Evolutionary conservation across 2,329 filamentous ascomycete species (phyloP).

Genomic region (Pestalotiopsis sp.): DNA sequence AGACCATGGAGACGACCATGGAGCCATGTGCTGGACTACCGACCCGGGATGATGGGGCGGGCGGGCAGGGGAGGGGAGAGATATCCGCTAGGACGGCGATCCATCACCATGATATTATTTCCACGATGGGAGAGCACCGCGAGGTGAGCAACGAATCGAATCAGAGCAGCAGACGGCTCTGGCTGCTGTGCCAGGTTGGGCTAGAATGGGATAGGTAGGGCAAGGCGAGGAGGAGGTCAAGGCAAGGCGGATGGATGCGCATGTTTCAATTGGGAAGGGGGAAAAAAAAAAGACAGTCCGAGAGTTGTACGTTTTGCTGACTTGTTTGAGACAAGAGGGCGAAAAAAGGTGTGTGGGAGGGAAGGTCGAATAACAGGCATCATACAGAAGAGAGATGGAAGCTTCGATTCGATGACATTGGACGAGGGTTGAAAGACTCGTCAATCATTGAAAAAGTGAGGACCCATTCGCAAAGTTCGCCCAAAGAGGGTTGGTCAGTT

Average conservation of each 20-base stretch:
- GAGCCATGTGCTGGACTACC: not conserved
- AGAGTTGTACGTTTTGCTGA: constrained; percentile 7
- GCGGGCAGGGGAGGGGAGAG: not conserved
- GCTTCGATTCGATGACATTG: not conserved
- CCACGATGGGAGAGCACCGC: not conserved
- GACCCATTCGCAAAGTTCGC: constrained; percentile 15
- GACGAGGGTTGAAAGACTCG: not conserved
- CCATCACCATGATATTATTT: not conserved
- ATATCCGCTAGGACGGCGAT: not conserved
- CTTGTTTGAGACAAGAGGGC: constrained; percentile 7
- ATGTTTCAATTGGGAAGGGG: not conserved
- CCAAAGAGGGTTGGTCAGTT: constrained; percentile 5
- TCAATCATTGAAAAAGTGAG: not conserved
- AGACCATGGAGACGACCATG: not conserved
- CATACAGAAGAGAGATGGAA: not conserved
- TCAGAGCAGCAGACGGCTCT: not conserved
- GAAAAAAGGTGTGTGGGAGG: not conserved
- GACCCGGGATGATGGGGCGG: not conserved
- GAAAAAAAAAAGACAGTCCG: not conserved
- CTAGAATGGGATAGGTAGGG: not conserved
- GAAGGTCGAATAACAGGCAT: not conserved
- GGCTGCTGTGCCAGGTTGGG: not conserved
- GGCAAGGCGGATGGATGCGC: not conserved
- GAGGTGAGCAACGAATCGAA: not conserved
- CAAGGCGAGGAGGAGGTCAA: not conserved